A percentile compares a stretch with the other conserved stretches of the same genome.
phyloP scores from a whole-genome alignment of 805 yeast genomes.

The Metschnikowia baotianmanensis region DNA sequence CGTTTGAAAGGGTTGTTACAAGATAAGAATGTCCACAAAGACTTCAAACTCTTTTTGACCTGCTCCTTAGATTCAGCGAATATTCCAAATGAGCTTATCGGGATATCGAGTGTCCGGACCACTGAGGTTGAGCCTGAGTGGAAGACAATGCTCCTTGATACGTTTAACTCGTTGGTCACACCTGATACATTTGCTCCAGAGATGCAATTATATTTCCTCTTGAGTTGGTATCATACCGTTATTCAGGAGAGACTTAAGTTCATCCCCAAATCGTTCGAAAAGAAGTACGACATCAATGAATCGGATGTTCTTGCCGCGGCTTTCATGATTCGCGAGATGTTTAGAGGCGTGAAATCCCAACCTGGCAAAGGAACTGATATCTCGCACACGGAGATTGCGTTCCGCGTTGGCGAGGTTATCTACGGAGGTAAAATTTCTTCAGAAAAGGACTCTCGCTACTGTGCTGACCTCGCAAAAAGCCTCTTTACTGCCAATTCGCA shows the following conservation, averaged over 20 bases:
- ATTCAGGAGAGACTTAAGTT: conserved; percentile 57
- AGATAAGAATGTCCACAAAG: conserved; percentile 21
- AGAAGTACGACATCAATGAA: conserved; percentile 67
- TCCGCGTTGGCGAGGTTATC: conserved; percentile 50
- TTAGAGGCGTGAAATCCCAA: conserved; percentile 18
- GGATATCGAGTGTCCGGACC: conserved; percentile 51
- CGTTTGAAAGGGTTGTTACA: conserved; percentile 48
- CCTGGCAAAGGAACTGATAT: conserved; percentile 21
- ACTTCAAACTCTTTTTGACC: conserved; percentile 64
- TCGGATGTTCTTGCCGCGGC: conserved; percentile 60
- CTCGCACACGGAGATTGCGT: conserved; percentile 54
- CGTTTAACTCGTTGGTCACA: conserved; percentile 23
- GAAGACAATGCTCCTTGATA: conserved; percentile 43
- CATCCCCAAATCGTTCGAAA: conserved; percentile 61
- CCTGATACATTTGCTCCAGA: neutral
- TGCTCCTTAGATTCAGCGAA: conserved; percentile 44
- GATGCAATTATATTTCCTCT: conserved; percentile 46
- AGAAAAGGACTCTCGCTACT: conserved; percentile 36
- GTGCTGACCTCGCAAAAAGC: conserved; percentile 32
- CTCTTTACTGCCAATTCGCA: conserved; percentile 43
- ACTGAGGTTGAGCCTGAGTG: conserved; percentile 66
- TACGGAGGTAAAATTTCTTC: conserved; percentile 66
- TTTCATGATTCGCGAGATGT: conserved; percentile 40
- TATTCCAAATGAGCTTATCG: conserved; percentile 56
- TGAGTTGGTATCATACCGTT: conserved; percentile 71